Evolutionary conservation across 176 grass and related monocot species (phyloP).

Genomic region (Otatea glauca): DNA sequence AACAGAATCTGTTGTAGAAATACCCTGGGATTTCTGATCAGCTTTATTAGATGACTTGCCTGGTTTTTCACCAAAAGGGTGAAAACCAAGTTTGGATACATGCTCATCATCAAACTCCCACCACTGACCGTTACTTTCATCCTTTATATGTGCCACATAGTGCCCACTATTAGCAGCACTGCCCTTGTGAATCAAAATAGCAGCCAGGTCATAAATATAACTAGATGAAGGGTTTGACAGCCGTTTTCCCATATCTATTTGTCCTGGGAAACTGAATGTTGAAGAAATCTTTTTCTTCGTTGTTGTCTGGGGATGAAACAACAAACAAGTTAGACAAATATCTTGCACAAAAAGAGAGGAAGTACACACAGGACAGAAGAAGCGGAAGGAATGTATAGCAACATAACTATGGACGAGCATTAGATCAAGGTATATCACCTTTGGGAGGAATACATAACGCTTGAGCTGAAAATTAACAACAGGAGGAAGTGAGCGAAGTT

Average conservation of each 20-base stretch:
- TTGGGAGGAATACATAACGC: constrained; percentile 91
- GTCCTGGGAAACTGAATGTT: constrained; percentile 84
- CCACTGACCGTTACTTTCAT: constrained; percentile 85
- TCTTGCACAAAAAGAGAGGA: constrained; percentile 35
- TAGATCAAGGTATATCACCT: constrained; percentile 57
- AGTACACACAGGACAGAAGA: constrained; percentile 7
- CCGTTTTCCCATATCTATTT: constrained; percentile 72
- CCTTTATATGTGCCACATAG: constrained; percentile 98
- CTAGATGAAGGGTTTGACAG: constrained; percentile 62
- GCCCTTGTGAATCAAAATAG: constrained; percentile 98
- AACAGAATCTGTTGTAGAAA: constrained; percentile 43
- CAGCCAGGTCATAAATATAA: constrained; percentile 76
- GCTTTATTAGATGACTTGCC: constrained; percentile 66
- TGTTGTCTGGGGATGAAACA: constrained; percentile 70
- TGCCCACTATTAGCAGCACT: constrained; percentile 94
- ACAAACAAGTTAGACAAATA: constrained; percentile 32
- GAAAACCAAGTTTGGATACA: constrained; percentile 83
- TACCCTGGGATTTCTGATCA: constrained; percentile 50
- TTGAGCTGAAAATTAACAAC: constrained; percentile 97
- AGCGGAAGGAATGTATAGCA: constrained; percentile 2
- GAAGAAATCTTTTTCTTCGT: constrained; percentile 98
- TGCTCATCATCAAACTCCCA: constrained; percentile 99
- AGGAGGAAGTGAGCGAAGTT: constrained; percentile 79
- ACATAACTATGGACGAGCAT: constrained; percentile 4
- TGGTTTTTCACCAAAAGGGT: constrained; percentile 85